Base-by-base conservation (phyloP, 2,329 filamentous ascomycete genomes). In the Phialophora chinensis region DNA sequence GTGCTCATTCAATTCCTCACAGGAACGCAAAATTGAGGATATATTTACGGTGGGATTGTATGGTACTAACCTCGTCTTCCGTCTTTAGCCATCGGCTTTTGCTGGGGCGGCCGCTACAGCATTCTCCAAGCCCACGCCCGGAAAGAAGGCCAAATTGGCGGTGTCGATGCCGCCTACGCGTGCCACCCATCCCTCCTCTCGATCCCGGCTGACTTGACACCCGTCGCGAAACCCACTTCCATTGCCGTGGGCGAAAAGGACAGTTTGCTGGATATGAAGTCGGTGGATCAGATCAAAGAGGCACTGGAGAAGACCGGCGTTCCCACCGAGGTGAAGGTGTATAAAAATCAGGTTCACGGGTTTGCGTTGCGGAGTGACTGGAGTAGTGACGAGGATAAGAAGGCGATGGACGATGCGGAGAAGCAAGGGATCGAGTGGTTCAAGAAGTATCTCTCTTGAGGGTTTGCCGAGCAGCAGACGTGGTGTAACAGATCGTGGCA, bases 321-420 rank as follows among this genome's bases (percentile, higher is more conserved):
- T 27, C 72, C 74, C 23, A 75, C 75, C 66, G 79, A 82, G 70
- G 73, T 82, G 20, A 74, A 72, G 60, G 74, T 81, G 10, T 82
- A 82, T 71, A 73, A 80, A 65, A 78, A 78, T 59, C 79, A 82
- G 72, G 72, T 82, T 1, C 80, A 83, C 72, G 80, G 79, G 0
- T 82, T 82, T 72, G 75, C 80, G 31, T 64, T 82, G 35, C 74
- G 81, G 44, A 76, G 78, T 47, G 79, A 81, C 70, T 69, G 69
- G 78, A 76, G 74, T 50, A 76, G 73, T 65, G 80, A 82, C 58
- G 79, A 79, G 72, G 80, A 81, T 63, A 79, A 78, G 76, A 79
- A 81, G 74, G 80, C 80, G 55, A 80, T 82, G 79, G 80, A 83
- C 74, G 77, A 81, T 59, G 75, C 77, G 8, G 74, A 76, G 68